phyloP scores from a whole-genome alignment of 768 basidiomycete species.

The Hygrocybe coccinea region DNA sequence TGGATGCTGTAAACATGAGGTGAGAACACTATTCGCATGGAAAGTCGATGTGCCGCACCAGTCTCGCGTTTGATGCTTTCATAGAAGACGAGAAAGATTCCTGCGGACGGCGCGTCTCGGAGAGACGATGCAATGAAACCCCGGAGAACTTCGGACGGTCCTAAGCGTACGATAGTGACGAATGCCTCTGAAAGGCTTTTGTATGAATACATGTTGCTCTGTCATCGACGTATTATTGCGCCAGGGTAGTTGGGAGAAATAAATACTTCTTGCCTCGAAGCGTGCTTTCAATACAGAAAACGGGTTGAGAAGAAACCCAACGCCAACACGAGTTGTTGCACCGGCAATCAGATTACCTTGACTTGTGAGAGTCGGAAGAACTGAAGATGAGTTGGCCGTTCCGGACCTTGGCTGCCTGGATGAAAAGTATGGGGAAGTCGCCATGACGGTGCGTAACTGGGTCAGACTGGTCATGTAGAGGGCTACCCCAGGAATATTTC shows the following conservation, averaged over 20 bases:
- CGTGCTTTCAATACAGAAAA: slow-evolving; percentile 89
- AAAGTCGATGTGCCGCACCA: slow-evolving; percentile 37
- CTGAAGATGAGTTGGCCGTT: slow-evolving; percentile 38
- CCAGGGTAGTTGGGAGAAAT: slow-evolving; percentile 3
- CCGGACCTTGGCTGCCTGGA: slow-evolving; percentile 16
- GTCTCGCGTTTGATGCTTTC: slow-evolving; percentile 78
- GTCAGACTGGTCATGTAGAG: slow-evolving; percentile 86
- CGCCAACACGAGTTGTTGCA: slow-evolving; percentile 70
- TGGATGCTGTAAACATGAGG: slow-evolving; percentile 27
- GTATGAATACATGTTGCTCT: slow-evolving; percentile 80
- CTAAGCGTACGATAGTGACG: slow-evolving; percentile 55
- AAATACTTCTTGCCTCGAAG: slow-evolving; percentile 63
- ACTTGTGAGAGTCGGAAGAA: slow-evolving; percentile 64
- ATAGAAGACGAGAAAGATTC: slow-evolving; percentile 83
- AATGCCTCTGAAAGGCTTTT: slow-evolving; percentile 56
- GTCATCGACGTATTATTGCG: slow-evolving; percentile 1
- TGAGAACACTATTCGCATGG: slow-evolving; percentile 6
- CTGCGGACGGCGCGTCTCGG: slow-evolving; percentile 94
- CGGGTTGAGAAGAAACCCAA: slow-evolving; percentile 85
- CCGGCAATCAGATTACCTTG: slow-evolving; percentile 85
- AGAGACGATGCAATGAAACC: slow-evolving; percentile 84
- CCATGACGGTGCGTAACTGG: slow-evolving; percentile 72
- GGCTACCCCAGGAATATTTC: slow-evolving; percentile 91
- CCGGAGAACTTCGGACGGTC: slow-evolving; percentile 76
- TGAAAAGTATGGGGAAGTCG: slow-evolving; percentile 67